Conservation (phyloP, 495 filamentous ascomycete species). For the Hypoxylon trugodes region DNA sequence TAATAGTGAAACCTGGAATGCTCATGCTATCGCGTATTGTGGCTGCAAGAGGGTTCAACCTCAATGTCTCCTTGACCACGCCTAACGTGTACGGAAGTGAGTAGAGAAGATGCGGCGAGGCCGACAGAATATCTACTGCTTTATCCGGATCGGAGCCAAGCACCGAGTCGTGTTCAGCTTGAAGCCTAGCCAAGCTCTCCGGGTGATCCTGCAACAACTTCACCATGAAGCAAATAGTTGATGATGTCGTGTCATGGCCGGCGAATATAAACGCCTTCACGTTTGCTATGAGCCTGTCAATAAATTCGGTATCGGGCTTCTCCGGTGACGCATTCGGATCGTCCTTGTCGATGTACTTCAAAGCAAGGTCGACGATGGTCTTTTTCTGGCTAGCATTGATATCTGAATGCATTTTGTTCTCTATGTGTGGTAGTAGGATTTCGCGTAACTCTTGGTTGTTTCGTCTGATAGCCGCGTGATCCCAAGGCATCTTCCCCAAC, state of each 20-base stretch:
- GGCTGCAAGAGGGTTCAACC: conserved; percentile 50
- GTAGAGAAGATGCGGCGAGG: conserved; percentile 45
- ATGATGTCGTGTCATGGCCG: conserved; percentile 57
- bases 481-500: conserved; percentile 32
- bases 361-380: conserved; percentile 41
- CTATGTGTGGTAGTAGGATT: conserved; percentile 39
- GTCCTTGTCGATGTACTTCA: conserved; percentile 41
- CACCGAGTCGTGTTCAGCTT: conserved; percentile 56
- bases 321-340: conserved; percentile 26
- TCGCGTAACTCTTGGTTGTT: conserved; percentile 41
- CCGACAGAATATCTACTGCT: conserved; percentile 24
- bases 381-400: conserved; percentile 15
- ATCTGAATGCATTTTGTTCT: conserved; percentile 33
- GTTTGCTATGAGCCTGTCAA: conserved; percentile 40
- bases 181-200: conserved; percentile 47
- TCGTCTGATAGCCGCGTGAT: conserved; percentile 19
- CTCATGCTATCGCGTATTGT: conserved; percentile 42
- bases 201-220: conserved; percentile 56
- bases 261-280: conserved; percentile 54
- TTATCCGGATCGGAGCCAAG: conserved; percentile 38
- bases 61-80: conserved; percentile 57
- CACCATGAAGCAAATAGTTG: conserved; percentile 48
- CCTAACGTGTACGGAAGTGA: conserved; percentile 55
- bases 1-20: conserved; percentile 38
- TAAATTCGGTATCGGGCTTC: conserved; percentile 33